Base-by-base conservation (phyloP, 371 early-diverging fungal genomes). In the Mucor lusitanicus region DNA sequence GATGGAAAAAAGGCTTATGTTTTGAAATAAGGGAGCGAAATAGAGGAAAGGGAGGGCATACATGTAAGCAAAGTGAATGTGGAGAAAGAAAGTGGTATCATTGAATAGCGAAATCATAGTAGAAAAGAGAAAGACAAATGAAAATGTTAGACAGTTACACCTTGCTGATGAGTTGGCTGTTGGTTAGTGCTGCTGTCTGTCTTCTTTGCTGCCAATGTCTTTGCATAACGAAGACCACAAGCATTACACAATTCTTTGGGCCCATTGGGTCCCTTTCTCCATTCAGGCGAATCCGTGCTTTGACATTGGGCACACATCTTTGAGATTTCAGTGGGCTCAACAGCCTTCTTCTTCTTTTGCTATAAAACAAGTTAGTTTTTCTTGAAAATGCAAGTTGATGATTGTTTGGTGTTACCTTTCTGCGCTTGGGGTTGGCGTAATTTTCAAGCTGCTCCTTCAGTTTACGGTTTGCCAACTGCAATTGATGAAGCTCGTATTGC, bases 231-330 rank as follows among this genome's bases (percentile, higher is more conserved):
- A 58, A 95, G 75, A 30, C 95, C 94, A 68, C 95, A 95, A 15
- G 94, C 92, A 77, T 95, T 95, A 81, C 95, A 95, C 33, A 95
- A 82, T 50, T 93, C 86, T 53, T 88, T 87, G 12, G 90, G 88
- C 19, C 94, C 92, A 62, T 88, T 87, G 57, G 92, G 92, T 6
- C 94, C 94, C 46, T 88, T 84, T 42, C 95, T 84, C 95, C 95
- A 95, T 60, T 91, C 91, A 17, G 94, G 93, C 3, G 94, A 93
- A 46, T 90, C 87, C 5, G 87, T 91, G 21, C 90, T 84, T 53
- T 86, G 85, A 76, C 95, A 95, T 54, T 82, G 73, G 19, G 78
- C 70, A 63, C 86, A 82, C 44, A 85, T 79, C 44, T 78, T 79
- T 17, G 66, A 59, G 27, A 74, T 61, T 46, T 74, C 72, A n/a